Conservation (phyloP, 2,329 filamentous ascomycete genomes). For the Boeremia exigua region DNA sequence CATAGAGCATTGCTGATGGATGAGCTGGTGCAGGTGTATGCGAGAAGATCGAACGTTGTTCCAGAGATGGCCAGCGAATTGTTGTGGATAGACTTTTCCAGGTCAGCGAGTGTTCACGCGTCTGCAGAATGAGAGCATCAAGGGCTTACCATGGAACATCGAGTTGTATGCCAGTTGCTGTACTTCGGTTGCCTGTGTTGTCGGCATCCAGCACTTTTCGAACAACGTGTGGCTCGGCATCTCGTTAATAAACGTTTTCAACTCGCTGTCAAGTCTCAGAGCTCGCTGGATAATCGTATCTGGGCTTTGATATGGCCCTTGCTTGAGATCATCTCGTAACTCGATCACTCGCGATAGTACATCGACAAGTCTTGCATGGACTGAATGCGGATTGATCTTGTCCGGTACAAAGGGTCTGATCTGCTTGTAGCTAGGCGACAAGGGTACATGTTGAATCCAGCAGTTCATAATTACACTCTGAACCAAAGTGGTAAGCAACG, state of each 20-base stretch:
- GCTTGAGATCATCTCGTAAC: constrained; percentile 21
- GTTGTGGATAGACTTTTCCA: constrained; percentile 23
- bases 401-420: constrained; percentile 14
- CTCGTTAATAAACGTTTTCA: constrained; percentile 20
- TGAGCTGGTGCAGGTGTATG: constrained; percentile 31
- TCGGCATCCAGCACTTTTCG: constrained; percentile 13
- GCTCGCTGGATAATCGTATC: constrained; percentile 20
- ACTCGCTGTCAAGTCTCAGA: constrained; percentile 20
- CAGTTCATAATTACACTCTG: constrained; percentile 35
- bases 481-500: constrained; percentile 23
- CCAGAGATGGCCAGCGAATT: constrained; percentile 33
- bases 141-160: constrained; percentile 26
- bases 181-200: constrained; percentile 3
- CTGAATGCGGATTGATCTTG: constrained; percentile 9
- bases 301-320: neutral
- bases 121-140: too few species aligned
- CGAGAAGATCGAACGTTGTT: constrained; percentile 34
- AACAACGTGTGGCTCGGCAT: constrained; percentile 24
- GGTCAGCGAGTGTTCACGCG: neutral
- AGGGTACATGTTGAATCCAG: constrained; percentile 31
- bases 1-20: constrained; percentile 24
- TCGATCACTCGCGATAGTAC: constrained; percentile 24
- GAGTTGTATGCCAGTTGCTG: constrained; percentile 25
- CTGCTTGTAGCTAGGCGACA: constrained; percentile 26
- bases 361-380: constrained; percentile 26